Evolutionary conservation across 768 basidiomycete genomes (phyloP), one percentile per base, ranked within the genome.

Genomic region (Lentinula aciculospora): DNA sequence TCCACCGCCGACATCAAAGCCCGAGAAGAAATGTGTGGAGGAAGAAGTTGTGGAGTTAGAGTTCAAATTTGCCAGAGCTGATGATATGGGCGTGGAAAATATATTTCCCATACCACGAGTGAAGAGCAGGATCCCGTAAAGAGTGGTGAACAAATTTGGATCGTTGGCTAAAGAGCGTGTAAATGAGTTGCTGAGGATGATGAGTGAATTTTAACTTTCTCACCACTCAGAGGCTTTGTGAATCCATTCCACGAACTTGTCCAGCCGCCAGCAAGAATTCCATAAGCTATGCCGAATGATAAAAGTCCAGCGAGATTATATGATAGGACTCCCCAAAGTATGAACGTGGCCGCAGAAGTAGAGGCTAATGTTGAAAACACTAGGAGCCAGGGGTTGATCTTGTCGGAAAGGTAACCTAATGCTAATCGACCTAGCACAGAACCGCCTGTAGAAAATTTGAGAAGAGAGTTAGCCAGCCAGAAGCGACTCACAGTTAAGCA

Each of bases 231-330:
- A 39, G 54, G 40, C 21, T 54, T 60, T 3, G 69, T 58, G 47
- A 70, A 71, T 10, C 65, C 67, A 15, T 62, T 64, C 69, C 71
- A 72, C 13, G 71, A 47, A 39, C 62, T 69, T 2, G 64, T 61
- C 69, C 69, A 72, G 4, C 71, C 68, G 10, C 69, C 69, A 9
- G 71, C 71, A 21, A 68, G 37, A 21, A 61, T 57, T 12, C 71
- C 71, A 48, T 70, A 70, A 15, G 58, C 63, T n/a, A 69, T 57
- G 32, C 68, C 63, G 46, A 67, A 72, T 4, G 61, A 48, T 6
- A 70, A 47, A 3, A 72, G 60, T 13, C 68, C 68, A n/a, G 66
- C 61, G 3, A 66, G 58, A 25, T 59, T 61, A 27, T 61, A 37
- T 3, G 67, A 65, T 2, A 66, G 36, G 4, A 67, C 58, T 19